phyloP scores from a whole-genome alignment of 192 early-diverging fungal species.

The Physocladia obscura region DNA sequence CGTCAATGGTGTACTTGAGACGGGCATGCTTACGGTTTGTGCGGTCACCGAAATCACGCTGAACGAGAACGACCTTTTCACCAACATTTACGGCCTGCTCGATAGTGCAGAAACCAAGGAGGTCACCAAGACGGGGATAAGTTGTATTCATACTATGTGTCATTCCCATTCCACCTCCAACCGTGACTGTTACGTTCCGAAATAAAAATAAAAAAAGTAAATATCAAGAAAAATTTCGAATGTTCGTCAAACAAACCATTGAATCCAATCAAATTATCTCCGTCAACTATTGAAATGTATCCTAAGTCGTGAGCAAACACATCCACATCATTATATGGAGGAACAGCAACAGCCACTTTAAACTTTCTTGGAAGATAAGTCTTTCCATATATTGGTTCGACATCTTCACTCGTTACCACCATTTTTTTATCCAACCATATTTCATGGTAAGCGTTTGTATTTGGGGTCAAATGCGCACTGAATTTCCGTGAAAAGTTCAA shows the following conservation, averaged over 20 bases:
- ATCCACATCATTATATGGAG: slow-evolving; percentile 96
- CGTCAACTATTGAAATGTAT: slow-evolving; percentile 85
- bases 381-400: slow-evolving; percentile 89
- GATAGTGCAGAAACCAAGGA: slow-evolving; percentile 77
- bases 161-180: slow-evolving; percentile 98
- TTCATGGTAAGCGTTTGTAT: slow-evolving; percentile 92
- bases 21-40: slow-evolving; percentile 98
- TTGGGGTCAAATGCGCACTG: slow-evolving; percentile 77
- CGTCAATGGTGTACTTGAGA: slow-evolving; percentile 97
- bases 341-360: slow-evolving; percentile 93
- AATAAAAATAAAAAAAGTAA: not conserved
- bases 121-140: slow-evolving; percentile 79
- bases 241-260: slow-evolving; percentile 50
- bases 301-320: slow-evolving; percentile 95
- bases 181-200: slow-evolving; percentile 69
- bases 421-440: slow-evolving; percentile 94
- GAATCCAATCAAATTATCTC: slow-evolving; percentile 75
- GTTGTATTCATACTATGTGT: slow-evolving; percentile 98
- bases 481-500: slow-evolving; percentile 70
- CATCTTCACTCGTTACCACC: slow-evolving; percentile 77
- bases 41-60: slow-evolving; percentile 93
- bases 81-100: slow-evolving; percentile 78
- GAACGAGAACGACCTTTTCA: slow-evolving; percentile 88
- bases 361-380: slow-evolving; percentile 96
- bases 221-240: not conserved